phyloP scores from a whole-genome alignment of 2,329 filamentous ascomycete genomes.

The Xylaria sp. region DNA sequence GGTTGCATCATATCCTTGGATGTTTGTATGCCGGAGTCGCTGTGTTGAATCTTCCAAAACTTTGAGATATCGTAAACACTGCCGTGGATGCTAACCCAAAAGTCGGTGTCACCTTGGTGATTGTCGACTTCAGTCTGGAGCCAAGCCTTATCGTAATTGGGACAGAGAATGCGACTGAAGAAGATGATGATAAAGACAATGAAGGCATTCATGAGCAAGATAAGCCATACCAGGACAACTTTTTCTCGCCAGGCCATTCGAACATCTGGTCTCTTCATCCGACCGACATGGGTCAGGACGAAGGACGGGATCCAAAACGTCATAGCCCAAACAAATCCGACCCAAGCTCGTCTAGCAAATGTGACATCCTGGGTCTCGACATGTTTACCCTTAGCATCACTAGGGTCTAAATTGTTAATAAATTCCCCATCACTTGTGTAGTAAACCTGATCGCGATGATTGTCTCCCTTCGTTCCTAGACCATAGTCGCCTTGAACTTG shows the following conservation, averaged over 20 bases:
- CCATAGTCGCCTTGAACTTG: conserved; percentile 80
- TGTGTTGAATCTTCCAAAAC: conserved; percentile 86
- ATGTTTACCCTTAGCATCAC: conserved; percentile 76
- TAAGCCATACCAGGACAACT: conserved; percentile 79
- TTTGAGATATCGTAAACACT: conserved; percentile 90
- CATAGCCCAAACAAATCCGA: conserved; percentile 79
- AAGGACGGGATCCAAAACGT: conserved; percentile 97
- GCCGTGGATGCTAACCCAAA: conserved; percentile 85
- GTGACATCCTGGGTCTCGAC: conserved; percentile 73
- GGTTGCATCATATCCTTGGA: conserved; percentile 71
- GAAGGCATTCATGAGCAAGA: conserved; percentile 77
- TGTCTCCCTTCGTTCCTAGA: conserved; percentile 83
- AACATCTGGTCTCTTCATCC: conserved; percentile 97
- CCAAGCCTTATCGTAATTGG: conserved; percentile 92
- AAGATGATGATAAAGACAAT: conserved; percentile 92
- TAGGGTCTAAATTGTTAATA: conserved; percentile 73
- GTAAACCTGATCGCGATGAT: conserved; percentile 73
- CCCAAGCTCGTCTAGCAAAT: conserved; percentile 74
- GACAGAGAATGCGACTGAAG: conserved; percentile 85
- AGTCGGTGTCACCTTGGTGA: conserved; percentile 77
- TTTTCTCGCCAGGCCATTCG: conserved; percentile 98
- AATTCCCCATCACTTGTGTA: conserved; percentile 75
- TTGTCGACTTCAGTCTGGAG: conserved; percentile 68
- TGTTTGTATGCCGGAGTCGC: conserved; percentile 70
- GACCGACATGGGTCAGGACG: conserved; percentile 77